Base-by-base conservation (phyloP, 768 basidiomycete species). In the Kwoniella bestiolae region DNA sequence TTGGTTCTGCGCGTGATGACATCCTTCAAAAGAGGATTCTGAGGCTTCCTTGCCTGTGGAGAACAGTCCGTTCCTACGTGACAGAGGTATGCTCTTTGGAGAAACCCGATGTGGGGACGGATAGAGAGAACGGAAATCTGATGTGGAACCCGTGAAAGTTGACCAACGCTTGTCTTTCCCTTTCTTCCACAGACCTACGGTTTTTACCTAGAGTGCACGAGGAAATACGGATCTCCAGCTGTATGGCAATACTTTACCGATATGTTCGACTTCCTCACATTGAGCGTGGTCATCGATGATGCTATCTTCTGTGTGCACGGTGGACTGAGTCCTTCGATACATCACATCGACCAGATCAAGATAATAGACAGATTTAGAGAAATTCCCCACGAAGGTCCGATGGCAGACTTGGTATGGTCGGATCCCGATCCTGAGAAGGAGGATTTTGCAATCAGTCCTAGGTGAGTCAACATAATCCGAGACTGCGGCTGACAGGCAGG, bases 171-270 rank as follows among this genome's bases (percentile, higher is more conserved):
- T 64, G 70, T 56, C 32, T 35, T 9, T 47, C 2, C 8, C 35
- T 14, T 31, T 14, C 12, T 18, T n/a, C 11, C 7, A 5, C 79
- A 98, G 94, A 94, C 93, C 25, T 99, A 98, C 77, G 96, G 96
- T 12, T 99, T 99, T 84, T 99, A 99, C 82, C 91, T 92, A 38
- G 96, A 99, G 85, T 98, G 96, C 77, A 89, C 95, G 23, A 87
- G 94, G 45, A 99, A 99, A 83, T 99, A 99, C 74, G 94, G 94
- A 60, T 90, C 91, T 2, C 89, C 94, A 32, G 90, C 91, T 73
- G 95, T 97, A 34, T 99, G 96, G 96, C 94, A 92, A 28, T 97
- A 98, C 82, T 98, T 99, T 77, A 99, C 96, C 65, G 96, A 99
- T 83, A 96, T 99, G 95, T 99, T 99, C 82, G 96, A 99, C 84